Evolutionary conservation across 805 yeast species (phyloP).

Genomic region (Cyberlindnera xishuangbannaensis): DNA sequence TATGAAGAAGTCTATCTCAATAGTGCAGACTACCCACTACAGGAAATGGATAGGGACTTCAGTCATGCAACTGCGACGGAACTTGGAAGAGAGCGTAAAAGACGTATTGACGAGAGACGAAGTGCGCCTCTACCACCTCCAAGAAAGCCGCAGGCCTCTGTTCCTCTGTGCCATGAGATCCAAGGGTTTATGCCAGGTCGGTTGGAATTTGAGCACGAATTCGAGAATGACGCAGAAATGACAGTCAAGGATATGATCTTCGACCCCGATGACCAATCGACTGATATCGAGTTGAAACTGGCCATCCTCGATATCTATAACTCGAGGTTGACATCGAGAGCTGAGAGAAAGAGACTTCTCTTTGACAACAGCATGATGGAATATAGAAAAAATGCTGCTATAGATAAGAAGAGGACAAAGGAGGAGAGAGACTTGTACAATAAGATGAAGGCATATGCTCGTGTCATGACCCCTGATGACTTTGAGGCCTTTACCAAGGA

Average conservation of each 20-base stretch:
- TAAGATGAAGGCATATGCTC: constrained; percentile 72
- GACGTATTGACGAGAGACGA: constrained; percentile 66
- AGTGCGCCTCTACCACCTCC: constrained; percentile 79
- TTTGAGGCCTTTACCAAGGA: constrained; percentile 71
- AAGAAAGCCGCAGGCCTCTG: constrained; percentile 83
- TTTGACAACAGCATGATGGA: constrained; percentile 76
- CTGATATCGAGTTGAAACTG: constrained; percentile 85
- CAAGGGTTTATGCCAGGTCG: constrained; percentile 99
- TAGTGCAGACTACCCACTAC: constrained; percentile 76
- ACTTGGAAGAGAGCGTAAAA: constrained; percentile 61
- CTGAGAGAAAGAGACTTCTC: constrained; percentile 83
- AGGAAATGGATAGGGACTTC: constrained; percentile 74
- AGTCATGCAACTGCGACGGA: constrained; percentile 54
- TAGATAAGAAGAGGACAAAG: constrained; percentile 80
- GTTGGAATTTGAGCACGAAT: constrained; percentile 92
- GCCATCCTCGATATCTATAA: constrained; percentile 86
- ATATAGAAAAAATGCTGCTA: constrained; percentile 71
- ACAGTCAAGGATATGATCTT: constrained; percentile 93
- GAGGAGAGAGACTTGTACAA: constrained; percentile 83
- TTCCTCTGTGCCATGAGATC: constrained; percentile 93
- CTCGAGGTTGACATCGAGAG: constrained; percentile 82
- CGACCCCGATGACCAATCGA: constrained; percentile 85
- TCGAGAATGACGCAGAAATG: constrained; percentile 93
- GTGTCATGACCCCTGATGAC: constrained; percentile 76
- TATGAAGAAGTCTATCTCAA: constrained; percentile 67